Percentiles rank a stretch among this genome's conserved stretches.
Evolutionary conservation across 129 eudicot species (phyloP).

Genomic region (Saposhnikovia divaricata): DNA sequence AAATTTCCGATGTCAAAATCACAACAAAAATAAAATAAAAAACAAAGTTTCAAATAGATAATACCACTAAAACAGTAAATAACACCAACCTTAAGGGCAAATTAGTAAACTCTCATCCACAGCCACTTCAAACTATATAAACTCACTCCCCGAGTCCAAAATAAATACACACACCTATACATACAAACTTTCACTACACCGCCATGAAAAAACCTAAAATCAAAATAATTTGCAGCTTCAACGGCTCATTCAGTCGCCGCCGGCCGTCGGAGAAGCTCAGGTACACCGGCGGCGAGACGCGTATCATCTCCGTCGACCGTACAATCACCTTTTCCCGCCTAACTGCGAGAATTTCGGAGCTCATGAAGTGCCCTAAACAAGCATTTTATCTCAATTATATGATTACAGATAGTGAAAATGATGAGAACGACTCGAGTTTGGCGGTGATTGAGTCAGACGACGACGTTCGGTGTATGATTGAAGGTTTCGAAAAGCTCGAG

Average conservation of each 20-base stretch:
- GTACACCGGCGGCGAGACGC: slow-evolving; percentile 35
- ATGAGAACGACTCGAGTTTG: neutral
- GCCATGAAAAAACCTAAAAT: slow-evolving; percentile 24
- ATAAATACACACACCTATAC: neutral
- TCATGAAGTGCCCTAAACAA: neutral
- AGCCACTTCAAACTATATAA: neutral
- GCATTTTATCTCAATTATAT: slow-evolving; percentile 5
- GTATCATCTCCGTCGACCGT: slow-evolving; percentile 24
- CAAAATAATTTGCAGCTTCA: slow-evolving; percentile 26
- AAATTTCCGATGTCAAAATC: too few relatives aligned
- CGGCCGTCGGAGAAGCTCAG: slow-evolving; percentile 16
- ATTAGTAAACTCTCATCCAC: neutral
- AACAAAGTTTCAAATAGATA: neutral
- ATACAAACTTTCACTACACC: neutral
- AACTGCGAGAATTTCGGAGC: slow-evolving; percentile 14
- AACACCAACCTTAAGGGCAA: neutral
- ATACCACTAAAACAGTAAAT: neutral
- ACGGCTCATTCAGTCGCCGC: slow-evolving; percentile 24
- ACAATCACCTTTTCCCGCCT: slow-evolving; percentile 11
- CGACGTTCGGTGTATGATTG: slow-evolving; percentile 34
- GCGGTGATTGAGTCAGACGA: slow-evolving; percentile 20
- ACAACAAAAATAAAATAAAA: too few relatives aligned
- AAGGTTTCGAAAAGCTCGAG: slow-evolving; percentile 20
- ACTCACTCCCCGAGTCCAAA: neutral
- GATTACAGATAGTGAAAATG: neutral